Conservation (phyloP, 441 rosid genomes). For the Jatropha multifida region DNA sequence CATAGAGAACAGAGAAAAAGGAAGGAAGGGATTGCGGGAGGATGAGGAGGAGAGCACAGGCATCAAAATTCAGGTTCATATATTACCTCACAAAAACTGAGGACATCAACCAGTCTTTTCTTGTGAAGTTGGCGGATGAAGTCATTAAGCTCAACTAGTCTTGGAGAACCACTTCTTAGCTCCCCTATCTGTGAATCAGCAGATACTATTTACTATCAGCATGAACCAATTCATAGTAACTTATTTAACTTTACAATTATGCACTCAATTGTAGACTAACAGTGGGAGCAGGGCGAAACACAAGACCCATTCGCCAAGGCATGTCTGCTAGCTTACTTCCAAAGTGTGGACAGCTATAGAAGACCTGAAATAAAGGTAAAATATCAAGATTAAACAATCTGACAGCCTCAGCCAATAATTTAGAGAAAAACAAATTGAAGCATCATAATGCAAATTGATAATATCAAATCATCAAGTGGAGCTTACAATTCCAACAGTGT, state of each 20-base stretch:
- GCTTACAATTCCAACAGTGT: constrained; percentile 90
- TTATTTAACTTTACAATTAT: neutral
- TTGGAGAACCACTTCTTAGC: constrained; percentile 93
- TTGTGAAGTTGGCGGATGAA: constrained; percentile 77
- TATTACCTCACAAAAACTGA: constrained; percentile 94
- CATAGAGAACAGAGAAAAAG: neutral
- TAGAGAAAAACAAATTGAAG: neutral
- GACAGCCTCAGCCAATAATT: constrained; percentile 6
- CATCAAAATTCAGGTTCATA: constrained; percentile 5
- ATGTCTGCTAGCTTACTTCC: constrained; percentile 98
- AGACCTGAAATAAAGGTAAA: constrained; percentile 55
- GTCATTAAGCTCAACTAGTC: constrained; percentile 80
- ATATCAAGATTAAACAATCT: constrained; percentile 17
- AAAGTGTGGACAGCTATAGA: constrained; percentile 98
- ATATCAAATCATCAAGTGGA: constrained; percentile 23
- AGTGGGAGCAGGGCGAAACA: constrained; percentile 93
- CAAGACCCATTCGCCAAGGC: constrained; percentile 99
- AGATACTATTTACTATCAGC: constrained; percentile 19
- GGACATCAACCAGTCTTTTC: constrained; percentile 78
- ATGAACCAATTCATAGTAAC: constrained; percentile 10
- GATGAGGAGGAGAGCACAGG: neutral
- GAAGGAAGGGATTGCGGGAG: neutral
- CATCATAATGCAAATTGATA: constrained; percentile 4
- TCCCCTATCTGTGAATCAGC: constrained; percentile 69
- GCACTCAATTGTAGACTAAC: constrained; percentile 43